Percentiles rank a stretch among this genome's conserved stretches.
These are phyloP conservation scores for Podila epigama DNA, from an alignment of 192 early-diverging fungal species.

Conservation along the genomic window DNA sequence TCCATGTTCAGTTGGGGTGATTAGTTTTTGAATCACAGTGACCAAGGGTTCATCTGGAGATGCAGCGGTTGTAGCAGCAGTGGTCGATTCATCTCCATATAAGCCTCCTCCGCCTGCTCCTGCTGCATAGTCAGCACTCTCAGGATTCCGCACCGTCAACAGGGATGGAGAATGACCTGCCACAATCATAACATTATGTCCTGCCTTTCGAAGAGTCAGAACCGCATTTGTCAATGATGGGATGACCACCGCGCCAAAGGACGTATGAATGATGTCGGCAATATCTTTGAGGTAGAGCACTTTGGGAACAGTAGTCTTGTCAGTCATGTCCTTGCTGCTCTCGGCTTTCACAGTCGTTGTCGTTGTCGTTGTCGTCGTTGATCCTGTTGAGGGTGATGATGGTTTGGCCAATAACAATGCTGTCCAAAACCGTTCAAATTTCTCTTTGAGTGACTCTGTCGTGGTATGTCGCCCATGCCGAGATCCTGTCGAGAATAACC, in stretches of 20 bases:
- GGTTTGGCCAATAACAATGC: constrained; percentile 37
- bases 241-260: constrained; percentile 44
- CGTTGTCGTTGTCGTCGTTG: not conserved
- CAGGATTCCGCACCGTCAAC: constrained; percentile 5
- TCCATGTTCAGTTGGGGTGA: constrained; percentile 11
- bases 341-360: not conserved
- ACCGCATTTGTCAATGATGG: constrained; percentile 52
- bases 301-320: constrained; percentile 24
- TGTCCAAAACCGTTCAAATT: constrained; percentile 51
- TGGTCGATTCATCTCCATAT: constrained; percentile 12
- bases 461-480: constrained; percentile 28
- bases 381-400: not conserved
- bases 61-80: too few species aligned
- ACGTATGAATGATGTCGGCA: constrained; percentile 52
- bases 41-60: constrained; percentile 16
- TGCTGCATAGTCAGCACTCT: not conserved
- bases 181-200: constrained; percentile 54
- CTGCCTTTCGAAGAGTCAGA: constrained; percentile 50
- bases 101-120: constrained; percentile 5
- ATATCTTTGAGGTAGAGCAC: constrained; percentile 60
- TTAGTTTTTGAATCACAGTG: constrained; percentile 41
- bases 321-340: not conserved
- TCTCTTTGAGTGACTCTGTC: constrained; percentile 24
- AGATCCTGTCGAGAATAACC: constrained; percentile 9
- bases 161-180: constrained; percentile 57